phyloP scores from a whole-genome alignment of 106 monocot genomes.

The Xerophyta viscosa region DNA sequence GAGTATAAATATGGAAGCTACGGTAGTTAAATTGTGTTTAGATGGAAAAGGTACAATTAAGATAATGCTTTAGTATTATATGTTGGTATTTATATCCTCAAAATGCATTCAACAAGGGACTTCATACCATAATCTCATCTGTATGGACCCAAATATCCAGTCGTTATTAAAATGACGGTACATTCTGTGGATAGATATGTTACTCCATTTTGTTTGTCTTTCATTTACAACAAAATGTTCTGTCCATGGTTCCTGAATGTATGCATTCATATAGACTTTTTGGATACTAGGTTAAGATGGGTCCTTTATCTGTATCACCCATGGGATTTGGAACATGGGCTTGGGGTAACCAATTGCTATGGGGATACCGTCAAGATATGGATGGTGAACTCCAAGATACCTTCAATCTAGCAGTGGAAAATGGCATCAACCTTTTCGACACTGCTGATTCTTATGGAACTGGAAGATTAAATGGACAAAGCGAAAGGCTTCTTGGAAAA shows the following conservation, averaged over 20 bases:
- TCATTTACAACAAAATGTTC: no score
- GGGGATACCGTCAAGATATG: slow-evolving; percentile 90
- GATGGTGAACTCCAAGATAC: slow-evolving; percentile 62
- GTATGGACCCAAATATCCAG: no score
- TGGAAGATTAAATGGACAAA: slow-evolving; percentile 83
- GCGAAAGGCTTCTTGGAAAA: slow-evolving; percentile 90
- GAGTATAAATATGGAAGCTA: no score
- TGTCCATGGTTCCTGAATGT: background rate
- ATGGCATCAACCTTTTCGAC: slow-evolving; percentile 88
- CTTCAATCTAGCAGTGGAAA: slow-evolving; percentile 69
- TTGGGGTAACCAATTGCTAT: slow-evolving; percentile 94
- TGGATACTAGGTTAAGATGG: slow-evolving; percentile 57
- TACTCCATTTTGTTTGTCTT: no score
- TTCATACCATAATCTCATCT: no score
- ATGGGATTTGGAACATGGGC: slow-evolving; percentile 99
- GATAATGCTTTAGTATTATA: no score
- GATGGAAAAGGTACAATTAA: no score
- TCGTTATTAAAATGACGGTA: no score
- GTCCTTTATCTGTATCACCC: slow-evolving; percentile 67
- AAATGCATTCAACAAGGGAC: no score
- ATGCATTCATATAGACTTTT: background rate
- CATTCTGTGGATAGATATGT: no score
- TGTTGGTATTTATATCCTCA: no score
- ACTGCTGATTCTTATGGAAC: slow-evolving; percentile 99
- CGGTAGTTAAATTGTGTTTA: no score